phyloP scores from a whole-genome alignment of 2,329 filamentous ascomycete species.

The Penicillium hesseltinei region DNA sequence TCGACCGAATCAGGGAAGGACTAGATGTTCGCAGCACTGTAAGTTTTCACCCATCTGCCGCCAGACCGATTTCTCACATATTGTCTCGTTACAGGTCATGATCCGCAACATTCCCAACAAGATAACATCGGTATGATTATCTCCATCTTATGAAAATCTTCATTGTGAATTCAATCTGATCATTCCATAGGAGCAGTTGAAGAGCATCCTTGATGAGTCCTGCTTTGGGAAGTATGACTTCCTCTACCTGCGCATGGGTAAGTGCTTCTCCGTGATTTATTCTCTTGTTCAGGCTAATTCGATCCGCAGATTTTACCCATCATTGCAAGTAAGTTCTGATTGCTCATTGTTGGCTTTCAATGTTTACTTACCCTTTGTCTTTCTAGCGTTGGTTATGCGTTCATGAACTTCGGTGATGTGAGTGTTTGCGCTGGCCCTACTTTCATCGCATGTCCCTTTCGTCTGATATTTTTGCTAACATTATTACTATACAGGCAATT shows the following conservation, averaged over 20 bases:
- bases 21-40: slow-evolving; percentile 10
- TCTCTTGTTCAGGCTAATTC: background rate
- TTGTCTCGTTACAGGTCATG: slow-evolving; percentile 65
- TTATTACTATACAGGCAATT: slow-evolving; percentile 53
- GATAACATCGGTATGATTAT: slow-evolving; percentile 57
- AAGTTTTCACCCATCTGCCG: background rate
- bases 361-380: background rate
- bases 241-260: slow-evolving; percentile 83
- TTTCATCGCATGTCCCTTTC: background rate
- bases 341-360: background rate
- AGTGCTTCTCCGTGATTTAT: slow-evolving; percentile 11
- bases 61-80: slow-evolving; percentile 4
- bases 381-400: slow-evolving; percentile 85
- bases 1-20: background rate
- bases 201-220: slow-evolving; percentile 73
- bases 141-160: background rate
- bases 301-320: slow-evolving; percentile 66
- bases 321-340: slow-evolving; percentile 69
- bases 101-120: slow-evolving; percentile 90
- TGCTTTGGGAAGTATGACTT: slow-evolving; percentile 87
- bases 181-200: slow-evolving; percentile 61
- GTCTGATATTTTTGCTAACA: slow-evolving; percentile 37
- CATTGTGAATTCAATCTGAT: background rate
- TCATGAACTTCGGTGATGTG: slow-evolving; percentile 89
- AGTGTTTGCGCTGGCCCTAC: slow-evolving; percentile 34